Conservation (phyloP, 2,329 filamentous ascomycete genomes). For the Xylaria hypoxylon region DNA sequence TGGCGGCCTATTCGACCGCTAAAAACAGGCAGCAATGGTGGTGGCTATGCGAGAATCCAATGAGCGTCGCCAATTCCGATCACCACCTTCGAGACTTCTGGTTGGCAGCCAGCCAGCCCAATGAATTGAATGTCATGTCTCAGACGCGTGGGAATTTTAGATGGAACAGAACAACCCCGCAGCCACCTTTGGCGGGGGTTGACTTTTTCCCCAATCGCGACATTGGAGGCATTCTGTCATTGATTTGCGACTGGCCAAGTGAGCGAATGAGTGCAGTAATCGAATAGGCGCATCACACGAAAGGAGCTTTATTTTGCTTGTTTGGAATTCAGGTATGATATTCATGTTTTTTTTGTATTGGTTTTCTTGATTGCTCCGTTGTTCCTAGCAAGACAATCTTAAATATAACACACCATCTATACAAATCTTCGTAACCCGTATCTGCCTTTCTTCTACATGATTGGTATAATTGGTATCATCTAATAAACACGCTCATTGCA, state of each 20-base stretch:
- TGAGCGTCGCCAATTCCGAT: constrained; percentile 31
- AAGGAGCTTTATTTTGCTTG: background rate
- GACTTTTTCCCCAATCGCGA: constrained; percentile 16
- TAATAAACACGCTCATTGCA: constrained; percentile 31
- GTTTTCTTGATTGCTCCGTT: constrained; percentile 22
- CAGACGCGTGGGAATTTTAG: constrained; percentile 20
- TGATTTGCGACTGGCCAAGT: constrained; percentile 14
- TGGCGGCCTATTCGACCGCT: constrained; percentile 23
- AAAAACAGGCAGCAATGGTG: constrained; percentile 35
- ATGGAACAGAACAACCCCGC: constrained; percentile 30
- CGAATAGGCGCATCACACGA: constrained; percentile 9
- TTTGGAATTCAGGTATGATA: background rate
- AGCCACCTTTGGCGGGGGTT: constrained; percentile 33
- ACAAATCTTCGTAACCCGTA: constrained; percentile 24
- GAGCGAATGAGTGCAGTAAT: background rate
- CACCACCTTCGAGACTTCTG: background rate
- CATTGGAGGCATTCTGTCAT: constrained; percentile 6
- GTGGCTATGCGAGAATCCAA: constrained; percentile 34
- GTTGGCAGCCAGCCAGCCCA: constrained; percentile 23
- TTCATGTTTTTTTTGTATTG: constrained; percentile 29
- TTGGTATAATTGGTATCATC: constrained; percentile 41
- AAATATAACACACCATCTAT: constrained; percentile 28
- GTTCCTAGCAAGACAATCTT: constrained; percentile 9
- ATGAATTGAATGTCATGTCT: constrained; percentile 24
- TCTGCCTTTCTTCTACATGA: constrained; percentile 22